Conservation (phyloP, 169 alveolate species). For the Plasmodium inui region DNA sequence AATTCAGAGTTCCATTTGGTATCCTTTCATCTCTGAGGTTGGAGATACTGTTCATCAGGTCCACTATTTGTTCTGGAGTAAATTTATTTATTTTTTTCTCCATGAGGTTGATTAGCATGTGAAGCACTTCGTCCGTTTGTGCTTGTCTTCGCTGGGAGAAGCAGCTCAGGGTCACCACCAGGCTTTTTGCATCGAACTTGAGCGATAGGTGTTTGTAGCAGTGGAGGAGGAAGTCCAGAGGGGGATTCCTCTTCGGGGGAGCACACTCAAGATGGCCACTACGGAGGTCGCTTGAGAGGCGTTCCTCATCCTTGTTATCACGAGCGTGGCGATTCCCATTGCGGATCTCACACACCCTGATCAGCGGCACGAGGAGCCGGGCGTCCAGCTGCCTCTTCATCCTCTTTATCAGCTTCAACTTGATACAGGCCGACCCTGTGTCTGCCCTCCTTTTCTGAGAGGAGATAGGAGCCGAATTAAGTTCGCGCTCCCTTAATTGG, state of each 20-base stretch:
- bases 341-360: background rate
- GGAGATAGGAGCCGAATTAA: background rate
- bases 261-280: background rate
- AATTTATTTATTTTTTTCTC: conserved; percentile 48
- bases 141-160: conserved; percentile 21
- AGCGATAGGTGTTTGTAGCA: conserved; percentile 29
- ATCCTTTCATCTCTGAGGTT: conserved; percentile 28
- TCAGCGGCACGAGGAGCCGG: conserved; percentile 29
- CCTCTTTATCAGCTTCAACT: conserved; percentile 33
- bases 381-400: conserved; percentile 37
- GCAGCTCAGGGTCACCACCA: conserved; percentile 27
- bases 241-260: background rate
- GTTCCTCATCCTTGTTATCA: background rate
- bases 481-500: background rate
- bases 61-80: conserved; percentile 23
- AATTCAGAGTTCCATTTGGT: conserved; percentile 32
- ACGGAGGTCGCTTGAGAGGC: too few species aligned
- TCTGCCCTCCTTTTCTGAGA: background rate
- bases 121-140: conserved; percentile 5
- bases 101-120: conserved; percentile 34
- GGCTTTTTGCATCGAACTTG: conserved; percentile 17
- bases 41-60: conserved; percentile 26
- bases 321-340: background rate
- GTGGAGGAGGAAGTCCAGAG: conserved; percentile 1
- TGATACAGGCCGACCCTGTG: background rate